A percentile compares a stretch with the other conserved stretches of the same genome.
These are phyloP conservation scores for Geosiphon pyriformis DNA, from an alignment of 192 early-diverging fungal genomes.

Conservation along the genomic window DNA sequence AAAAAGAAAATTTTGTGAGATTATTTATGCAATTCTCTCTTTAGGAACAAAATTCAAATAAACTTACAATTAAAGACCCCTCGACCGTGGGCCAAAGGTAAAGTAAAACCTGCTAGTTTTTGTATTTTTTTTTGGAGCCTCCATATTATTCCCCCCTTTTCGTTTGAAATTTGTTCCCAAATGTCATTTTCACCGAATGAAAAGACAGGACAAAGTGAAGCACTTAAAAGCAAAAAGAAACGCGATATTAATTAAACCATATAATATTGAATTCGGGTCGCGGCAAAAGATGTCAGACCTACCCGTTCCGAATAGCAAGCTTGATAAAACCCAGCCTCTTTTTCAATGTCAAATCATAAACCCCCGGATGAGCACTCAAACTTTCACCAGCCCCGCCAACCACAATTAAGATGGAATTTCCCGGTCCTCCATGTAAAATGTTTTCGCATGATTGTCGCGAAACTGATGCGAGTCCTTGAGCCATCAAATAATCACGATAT, in stretches of 20 bases:
- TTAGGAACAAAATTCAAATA: slow-evolving; percentile 27
- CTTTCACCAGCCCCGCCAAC: slow-evolving; percentile 90
- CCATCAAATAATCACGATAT: slow-evolving; percentile 77
- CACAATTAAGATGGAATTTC: slow-evolving; percentile 71
- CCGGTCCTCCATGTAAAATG: slow-evolving; percentile 67
- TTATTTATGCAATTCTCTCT: neutral
- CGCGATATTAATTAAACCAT: neutral
- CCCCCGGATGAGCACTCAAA: slow-evolving; percentile 58
- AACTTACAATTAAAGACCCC: slow-evolving; percentile 82
- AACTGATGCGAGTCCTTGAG: slow-evolving; percentile 73
- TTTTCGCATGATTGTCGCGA: slow-evolving; percentile 68
- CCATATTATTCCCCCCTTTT: slow-evolving; percentile 56
- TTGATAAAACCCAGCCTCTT: slow-evolving; percentile 88
- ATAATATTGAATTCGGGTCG: too few relatives aligned
- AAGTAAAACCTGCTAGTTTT: slow-evolving; percentile 61
- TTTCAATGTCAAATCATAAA: slow-evolving; percentile 65
- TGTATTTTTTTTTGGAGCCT: slow-evolving; percentile 71
- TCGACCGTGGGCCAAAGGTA: slow-evolving; percentile 78
- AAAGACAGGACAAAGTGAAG: slow-evolving; percentile 81
- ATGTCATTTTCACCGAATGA: slow-evolving; percentile 94
- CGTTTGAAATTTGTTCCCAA: slow-evolving; percentile 73
- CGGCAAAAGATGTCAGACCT: too few relatives aligned
- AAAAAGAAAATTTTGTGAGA: neutral
- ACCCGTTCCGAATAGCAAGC: slow-evolving; percentile 75
- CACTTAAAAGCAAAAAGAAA: slow-evolving; percentile 26